Evolutionary conservation across 2,329 filamentous ascomycete genomes (phyloP), one percentile per base, ranked within the genome.

Genomic region (Akanthomyces muscarius): DNA sequence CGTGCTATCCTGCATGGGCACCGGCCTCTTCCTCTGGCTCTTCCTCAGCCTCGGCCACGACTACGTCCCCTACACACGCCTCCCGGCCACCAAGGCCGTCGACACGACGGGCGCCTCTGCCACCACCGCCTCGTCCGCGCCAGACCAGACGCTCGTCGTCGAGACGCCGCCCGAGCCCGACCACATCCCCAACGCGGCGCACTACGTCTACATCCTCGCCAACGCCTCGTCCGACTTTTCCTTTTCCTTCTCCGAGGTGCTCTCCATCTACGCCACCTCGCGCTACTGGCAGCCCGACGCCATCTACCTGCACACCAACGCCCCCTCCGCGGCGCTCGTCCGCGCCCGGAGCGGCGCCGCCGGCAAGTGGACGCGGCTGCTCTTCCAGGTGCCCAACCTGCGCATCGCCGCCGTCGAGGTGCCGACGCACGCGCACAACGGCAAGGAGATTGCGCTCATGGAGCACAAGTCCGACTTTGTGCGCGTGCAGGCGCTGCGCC

Each of bases 261-360:
- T 71, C n/a, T 66, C 69, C 44, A 50, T 70, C 3, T 71, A 69
- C 61, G 64, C 67, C 2, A 61, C 66, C 1, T 64, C 62, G 57
- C 50, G 53, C 45, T 64, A 65, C 62, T 67, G 63, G 63, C 51
- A 59, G 13, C 70, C 69, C 3, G 61, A 66, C 30, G 63, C 47
- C 47, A 69, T 71, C 53, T 70, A 69, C 48, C 62, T 71, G 13
- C 68, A 70, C 65, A 71, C 69, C 41, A 69, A 71, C 57, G 68
- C 67, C 10, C 16, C 57, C 0, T 33, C 59, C n/a, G 33, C n/a
- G 1, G 30, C 61, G 5, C 55, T 67, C 25, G 48, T 13, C 7
- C 36, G 25, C 41, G 59, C 28, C 36, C 67, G 4, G 47, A 56
- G 47, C 16, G 65, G 62, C 1, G 36, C 36, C 6, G 36, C 56